Base-by-base conservation (phyloP, 176 grass and related monocot species). In the Triticum urartu region DNA sequence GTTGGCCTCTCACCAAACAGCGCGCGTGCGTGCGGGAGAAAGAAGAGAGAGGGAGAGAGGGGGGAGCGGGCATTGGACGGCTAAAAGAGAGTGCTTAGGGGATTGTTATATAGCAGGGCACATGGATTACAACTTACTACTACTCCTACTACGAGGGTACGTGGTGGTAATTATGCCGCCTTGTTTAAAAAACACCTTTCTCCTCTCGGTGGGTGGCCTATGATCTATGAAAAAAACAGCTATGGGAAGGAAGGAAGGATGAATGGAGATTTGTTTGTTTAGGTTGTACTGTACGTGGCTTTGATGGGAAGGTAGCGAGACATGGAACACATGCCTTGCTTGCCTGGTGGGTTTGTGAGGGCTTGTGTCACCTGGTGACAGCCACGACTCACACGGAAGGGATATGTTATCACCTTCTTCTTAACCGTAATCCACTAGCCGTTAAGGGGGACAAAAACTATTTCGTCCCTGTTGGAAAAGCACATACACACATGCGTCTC, bases 321-420 rank as follows among this genome's bases (percentile, higher is more conserved):
- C 89, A 88, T 34, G 81, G 60, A 72, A 87, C 89, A 81, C 89
- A 91, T 91, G 81, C 82, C 89, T 91, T 91, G 89, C 86, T 91
- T 85, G 81, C 81, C 64, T 5, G 32, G 86, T 88, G 89, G 38
- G 21, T 75, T 80, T 24, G 43, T 84, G 14, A 35, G 63, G 26
- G 71, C 73, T 69, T 22, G 72, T 80, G 76, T 74, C 85, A 68
- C 89, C 85, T 81, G 71, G 64, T 70, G 77, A 81, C 86, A 88
- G 78, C 89, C 81, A 40, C 48, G 18, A 58, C 65, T 72, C 65
- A 74, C 81, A 80, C 35, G 70, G 17, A 25, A 13, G 28, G 70
- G n/a, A n/a, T 45, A 26, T 64, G 42, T 47, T 67, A 81, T 73
- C n/a, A 2, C 71, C 25, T 25, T 25, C 34, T n/a, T 73, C 33